A percentile compares a stretch with the other conserved stretches of the same genome.
Conservation (phyloP, 306 rosid species). For the Glycine latifolia region DNA sequence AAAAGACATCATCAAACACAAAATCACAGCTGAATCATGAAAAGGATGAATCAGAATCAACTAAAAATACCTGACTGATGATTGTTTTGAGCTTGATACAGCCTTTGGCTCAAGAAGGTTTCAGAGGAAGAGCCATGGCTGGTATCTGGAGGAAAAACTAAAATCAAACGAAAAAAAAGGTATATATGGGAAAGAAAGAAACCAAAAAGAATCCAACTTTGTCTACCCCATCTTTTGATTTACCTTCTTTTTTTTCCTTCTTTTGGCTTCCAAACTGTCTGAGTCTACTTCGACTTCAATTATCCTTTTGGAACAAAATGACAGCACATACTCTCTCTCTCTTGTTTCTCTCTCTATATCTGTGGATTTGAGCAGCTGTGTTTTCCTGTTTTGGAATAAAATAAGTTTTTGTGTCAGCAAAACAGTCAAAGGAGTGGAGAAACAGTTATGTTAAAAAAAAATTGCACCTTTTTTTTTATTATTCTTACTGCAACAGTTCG, state of each 20-base stretch:
- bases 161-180: neutral
- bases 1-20: conserved; percentile 9
- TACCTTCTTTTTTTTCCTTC: too few species aligned
- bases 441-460: conserved; percentile 28
- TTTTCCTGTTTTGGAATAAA: conserved; percentile 26
- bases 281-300: conserved; percentile 44
- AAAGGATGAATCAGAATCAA: neutral
- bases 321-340: conserved; percentile 44
- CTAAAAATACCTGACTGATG: too few species aligned
- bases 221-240: conserved; percentile 42
- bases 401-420: conserved; percentile 28
- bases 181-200: conserved; percentile 8
- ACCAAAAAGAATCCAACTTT: conserved; percentile 48
- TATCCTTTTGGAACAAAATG: conserved; percentile 43
- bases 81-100: conserved; percentile 12
- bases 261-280: neutral
- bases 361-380: conserved; percentile 29
- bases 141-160: neutral
- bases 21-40: conserved; percentile 33
- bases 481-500: conserved; percentile 41
- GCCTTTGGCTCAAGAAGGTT: conserved; percentile 43
- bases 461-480: neutral
- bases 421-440: conserved; percentile 42
- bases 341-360: conserved; percentile 38
- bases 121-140: conserved; percentile 47